A percentile compares a stretch with the other conserved stretches of the same genome.
Conservation (phyloP, 2,329 filamentous ascomycete species). For the Botryotinia globosa region DNA sequence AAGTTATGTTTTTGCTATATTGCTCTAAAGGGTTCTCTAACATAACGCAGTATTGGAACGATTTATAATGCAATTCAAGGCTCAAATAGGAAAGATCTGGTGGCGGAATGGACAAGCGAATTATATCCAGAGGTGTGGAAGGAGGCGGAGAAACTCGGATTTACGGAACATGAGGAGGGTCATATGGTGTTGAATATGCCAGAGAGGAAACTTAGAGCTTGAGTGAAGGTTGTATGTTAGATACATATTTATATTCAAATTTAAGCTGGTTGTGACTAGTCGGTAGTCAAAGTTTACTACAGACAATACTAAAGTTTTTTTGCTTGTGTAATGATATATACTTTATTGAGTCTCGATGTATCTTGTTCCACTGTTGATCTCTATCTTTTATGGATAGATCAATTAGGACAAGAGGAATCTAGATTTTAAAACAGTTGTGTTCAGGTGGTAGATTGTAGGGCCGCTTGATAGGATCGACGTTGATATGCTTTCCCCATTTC, state of each 20-base stretch:
- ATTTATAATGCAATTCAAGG: slow-evolving; percentile 72
- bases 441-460: accelerated
- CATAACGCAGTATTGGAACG: slow-evolving; percentile 59
- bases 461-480: not conserved
- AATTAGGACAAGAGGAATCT: not conserved
- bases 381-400: not conserved
- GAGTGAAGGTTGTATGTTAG: not conserved
- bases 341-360: not conserved
- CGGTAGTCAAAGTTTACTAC: not conserved
- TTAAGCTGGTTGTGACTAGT: not conserved
- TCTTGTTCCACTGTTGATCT: not conserved
- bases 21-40: slow-evolving; percentile 15
- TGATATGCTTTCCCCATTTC: not conserved
- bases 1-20: slow-evolving; percentile 43
- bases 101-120: slow-evolving; percentile 71
- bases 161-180: slow-evolving; percentile 32
- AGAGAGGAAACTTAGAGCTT: slow-evolving; percentile 30
- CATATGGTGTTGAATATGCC: slow-evolving; percentile 34
- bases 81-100: slow-evolving; percentile 61
- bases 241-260: not conserved
- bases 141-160: slow-evolving; percentile 47
- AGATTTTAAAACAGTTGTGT: not conserved
- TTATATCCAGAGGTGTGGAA: slow-evolving; percentile 69
- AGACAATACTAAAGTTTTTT: no score
- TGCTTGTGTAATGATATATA: not conserved